Base-by-base conservation (phyloP, 2,329 filamentous ascomycete genomes). In the Penicillium corylophilum region DNA sequence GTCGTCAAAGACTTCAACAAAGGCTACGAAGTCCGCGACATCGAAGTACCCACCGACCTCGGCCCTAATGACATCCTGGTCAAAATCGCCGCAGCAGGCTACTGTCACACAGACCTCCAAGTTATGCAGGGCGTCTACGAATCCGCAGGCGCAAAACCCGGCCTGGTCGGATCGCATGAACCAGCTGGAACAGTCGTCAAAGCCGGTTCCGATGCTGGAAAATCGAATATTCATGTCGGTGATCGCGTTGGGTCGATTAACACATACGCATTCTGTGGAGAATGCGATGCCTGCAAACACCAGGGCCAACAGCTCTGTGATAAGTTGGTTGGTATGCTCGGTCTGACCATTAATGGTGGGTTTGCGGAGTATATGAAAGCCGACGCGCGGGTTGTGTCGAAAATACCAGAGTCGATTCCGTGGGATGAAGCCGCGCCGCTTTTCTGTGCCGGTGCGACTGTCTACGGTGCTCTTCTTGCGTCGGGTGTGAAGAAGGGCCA, bases 61-160 rank as follows among this genome's bases (percentile, higher is more conserved):
- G 48, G 55, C 1, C 48, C 51, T 18, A 58, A 53, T 15, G 56
- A 60, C 29, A 48, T 60, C 18, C 51, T 60, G 3, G 47, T 60
- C 39, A 56, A 56, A 18, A 46, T 57, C 6, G 55, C 35, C 8
- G 53, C 55, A 16, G 55, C 51, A 28, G 46, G 50, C 1, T 61
- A 54, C 46, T 60, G 56, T 24, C 59, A 61, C 16, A 60, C 56
- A 12, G 59, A 60, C 15, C 56, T 57, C 16, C 59, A 61, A 31
- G 56, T 61, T 1, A 46, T 51, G 50, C 50, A 61, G 38, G 56
- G 59, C 2, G 50, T 59, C 18, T 61, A 61, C 44, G 50, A 48
- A 20, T 73, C 50, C 1, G 22, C 49, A 2, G 60, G 68, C 10
- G 66, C 68, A 4, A 50, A 55, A 13, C 52, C 49, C 3, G 47